phyloP scores from a whole-genome alignment of 2,329 filamentous ascomycete species.

The Thelonectria blattea region DNA sequence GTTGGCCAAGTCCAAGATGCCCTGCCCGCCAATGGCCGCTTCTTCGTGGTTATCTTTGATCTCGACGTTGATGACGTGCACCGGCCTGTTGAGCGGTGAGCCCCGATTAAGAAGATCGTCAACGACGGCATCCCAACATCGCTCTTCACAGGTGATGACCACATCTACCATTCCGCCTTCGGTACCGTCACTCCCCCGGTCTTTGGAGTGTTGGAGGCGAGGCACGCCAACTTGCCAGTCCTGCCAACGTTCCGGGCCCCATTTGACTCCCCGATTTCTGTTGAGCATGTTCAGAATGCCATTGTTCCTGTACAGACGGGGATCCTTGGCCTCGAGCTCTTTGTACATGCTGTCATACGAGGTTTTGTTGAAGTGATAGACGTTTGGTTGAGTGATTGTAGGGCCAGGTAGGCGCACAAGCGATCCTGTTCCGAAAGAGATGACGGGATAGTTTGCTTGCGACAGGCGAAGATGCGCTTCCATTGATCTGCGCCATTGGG shows the following conservation, averaged over 20 bases:
- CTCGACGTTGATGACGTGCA: constrained; percentile 98
- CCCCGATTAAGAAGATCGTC: constrained; percentile 91
- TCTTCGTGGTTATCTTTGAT: constrained; percentile 99
- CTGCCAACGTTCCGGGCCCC: constrained; percentile 95
- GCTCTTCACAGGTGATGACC: constrained; percentile 96
- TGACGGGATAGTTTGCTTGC: constrained; percentile 87
- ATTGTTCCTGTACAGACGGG: constrained; percentile 86
- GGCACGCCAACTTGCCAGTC: constrained; percentile 93
- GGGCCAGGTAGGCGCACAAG: constrained; percentile 92
- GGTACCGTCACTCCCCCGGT: constrained; percentile 79
- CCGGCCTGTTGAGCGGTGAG: constrained; percentile 84
- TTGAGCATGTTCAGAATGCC: constrained; percentile 96
- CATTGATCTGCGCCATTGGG: constrained; percentile 62
- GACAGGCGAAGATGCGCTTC: constrained; percentile 96
- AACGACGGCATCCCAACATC: constrained; percentile 97
- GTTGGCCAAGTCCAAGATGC: constrained; percentile 89
- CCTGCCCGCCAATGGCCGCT: constrained; percentile 85
- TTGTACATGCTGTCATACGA: constrained; percentile 95
- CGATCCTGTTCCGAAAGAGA: constrained; percentile 96
- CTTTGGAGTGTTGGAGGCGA: constrained; percentile 74
- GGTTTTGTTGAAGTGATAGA: constrained; percentile 97
- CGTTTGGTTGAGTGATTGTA: constrained; percentile 90
- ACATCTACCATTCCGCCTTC: constrained; percentile 92
- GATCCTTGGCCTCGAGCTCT: constrained; percentile 85
- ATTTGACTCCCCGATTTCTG: constrained; percentile 90